Evolutionary conservation across 2,329 filamentous ascomycete genomes (phyloP), one percentile per base, ranked within the genome.

Genomic region (Aspergillus novoparasiticus): DNA sequence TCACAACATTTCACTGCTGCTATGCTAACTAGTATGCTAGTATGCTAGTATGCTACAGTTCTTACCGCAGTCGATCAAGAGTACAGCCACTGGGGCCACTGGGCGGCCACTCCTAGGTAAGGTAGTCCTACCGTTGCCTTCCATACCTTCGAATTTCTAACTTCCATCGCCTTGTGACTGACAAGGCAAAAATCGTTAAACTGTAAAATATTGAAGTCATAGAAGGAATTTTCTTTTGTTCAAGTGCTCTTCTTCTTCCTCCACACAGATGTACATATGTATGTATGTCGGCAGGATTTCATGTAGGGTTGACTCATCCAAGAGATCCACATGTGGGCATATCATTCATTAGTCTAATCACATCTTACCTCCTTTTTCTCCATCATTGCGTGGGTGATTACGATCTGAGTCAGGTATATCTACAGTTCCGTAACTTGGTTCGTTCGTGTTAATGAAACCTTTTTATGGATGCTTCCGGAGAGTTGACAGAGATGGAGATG

Each of bases 1-100:
- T 16, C 32, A 34, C 32, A 34, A 34, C 32, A 34, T 34, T 34
- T 36, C 5, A 36, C 34, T 2, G 36, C 5, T 39, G 36, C 36
- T 16, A 19, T 16, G 19, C 36, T 39, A 39, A 11, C 36, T 14
- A 39, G 36, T 39, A 16, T 41, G 8, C 39, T 14, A 39, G 36
- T 39, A 16, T 41, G 8, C 39, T 41, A 41, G 16, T 41, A 41
- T 19, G 16, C 43, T 11, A 23, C 43, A 23, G 43, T 21, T 46
- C 43, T 41, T 21, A 34, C 30, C n/a, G 19, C 28, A 32, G 26
- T 53, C 28, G 34, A 58, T 58, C 60, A n/a, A 62, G n/a, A 32
- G 54, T 61, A 60, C 58, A 64, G 58, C 62, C 62, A 64, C 61
- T 34, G 50, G 28, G 28, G 45, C 50, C 26, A 53, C 51, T 36